Base-by-base conservation (phyloP, 805 yeast genomes). In the Saccharomycopsis javanensis region DNA sequence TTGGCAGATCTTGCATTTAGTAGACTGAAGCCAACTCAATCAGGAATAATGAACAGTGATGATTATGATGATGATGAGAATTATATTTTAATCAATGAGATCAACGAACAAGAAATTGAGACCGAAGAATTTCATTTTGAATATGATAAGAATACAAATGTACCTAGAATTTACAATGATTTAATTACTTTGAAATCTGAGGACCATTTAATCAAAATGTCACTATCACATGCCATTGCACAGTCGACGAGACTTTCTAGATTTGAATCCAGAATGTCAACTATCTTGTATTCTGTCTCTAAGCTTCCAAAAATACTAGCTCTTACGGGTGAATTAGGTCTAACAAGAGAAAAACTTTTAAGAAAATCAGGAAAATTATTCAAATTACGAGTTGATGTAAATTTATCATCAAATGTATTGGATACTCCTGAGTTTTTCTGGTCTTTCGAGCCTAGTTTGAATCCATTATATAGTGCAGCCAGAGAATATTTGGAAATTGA, bases 361-460 rank as follows among this genome's bases (percentile, higher is more conserved):
- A 88, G 85, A 66, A 89, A 92, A 66, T 87, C 96, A 1, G 99
- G 99, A 6, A 83, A 86, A 67, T 72, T 94, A 51, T 92, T 92
- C 75, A 91, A 90, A 65, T 70, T 94, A 30, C 76, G 98, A 53
- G 96, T 91, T 13, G 98, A 94, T 69, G 97, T 94, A 4, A 94
- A 94, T 67, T 72, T 94, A 53, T 85, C 92, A 3, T 88, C 97
- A 10, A 88, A 88, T 62, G 90, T 94, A 23, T 75, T 94, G 55
- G 99, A 94, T 66, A 90, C 96, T 0, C 99, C 99, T 0, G 96
- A 89, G 61, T 90, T 88, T 66, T 94, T 94, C 69, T 94, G 99
- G 99, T 87, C 91, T 54, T 79, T 78, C 61, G 99, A 94, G 71
- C 99, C 99, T 4, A 91, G 96, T 38, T 77, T 94, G 62, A 96